Conservation (phyloP, 345 rosid species). For the Dipteronia sinensis region DNA sequence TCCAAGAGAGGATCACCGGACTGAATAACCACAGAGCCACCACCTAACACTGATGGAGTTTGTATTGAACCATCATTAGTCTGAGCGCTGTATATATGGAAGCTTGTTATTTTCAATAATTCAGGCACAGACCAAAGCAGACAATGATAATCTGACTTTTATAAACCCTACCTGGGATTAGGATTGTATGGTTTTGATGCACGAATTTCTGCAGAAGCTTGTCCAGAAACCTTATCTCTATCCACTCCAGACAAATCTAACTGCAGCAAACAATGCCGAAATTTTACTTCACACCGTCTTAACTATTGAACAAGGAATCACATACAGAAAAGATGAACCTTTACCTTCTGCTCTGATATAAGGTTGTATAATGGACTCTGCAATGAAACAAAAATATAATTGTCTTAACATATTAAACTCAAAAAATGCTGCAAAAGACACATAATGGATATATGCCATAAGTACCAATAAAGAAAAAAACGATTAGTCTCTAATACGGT, state of each 20-base stretch:
- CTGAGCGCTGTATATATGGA: slow-evolving; percentile 39
- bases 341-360: slow-evolving; percentile 81
- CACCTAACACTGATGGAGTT: slow-evolving; percentile 33
- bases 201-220: slow-evolving; percentile 67
- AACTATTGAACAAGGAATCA: slow-evolving; percentile 16
- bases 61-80: slow-evolving; percentile 35
- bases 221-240: slow-evolving; percentile 91
- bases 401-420: slow-evolving; percentile 7
- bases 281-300: neutral
- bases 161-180: slow-evolving; percentile 43
- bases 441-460: slow-evolving; percentile 11
- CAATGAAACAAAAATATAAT: slow-evolving; percentile 30
- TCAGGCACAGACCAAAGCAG: slow-evolving; percentile 13
- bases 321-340: slow-evolving; percentile 14
- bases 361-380: slow-evolving; percentile 97
- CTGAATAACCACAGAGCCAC: slow-evolving; percentile 27
- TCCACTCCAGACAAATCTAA: slow-evolving; percentile 67
- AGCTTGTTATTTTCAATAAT: slow-evolving; percentile 20
- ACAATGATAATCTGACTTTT: slow-evolving; percentile 16
- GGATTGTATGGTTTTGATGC: slow-evolving; percentile 34
- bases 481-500: slow-evolving; percentile 8
- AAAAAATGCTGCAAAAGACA: slow-evolving; percentile 11
- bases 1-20: slow-evolving; percentile 20
- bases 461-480: slow-evolving; percentile 15
- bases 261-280: slow-evolving; percentile 42